Base-by-base conservation (phyloP, 768 basidiomycete species). In the Tephrocybe sp. region DNA sequence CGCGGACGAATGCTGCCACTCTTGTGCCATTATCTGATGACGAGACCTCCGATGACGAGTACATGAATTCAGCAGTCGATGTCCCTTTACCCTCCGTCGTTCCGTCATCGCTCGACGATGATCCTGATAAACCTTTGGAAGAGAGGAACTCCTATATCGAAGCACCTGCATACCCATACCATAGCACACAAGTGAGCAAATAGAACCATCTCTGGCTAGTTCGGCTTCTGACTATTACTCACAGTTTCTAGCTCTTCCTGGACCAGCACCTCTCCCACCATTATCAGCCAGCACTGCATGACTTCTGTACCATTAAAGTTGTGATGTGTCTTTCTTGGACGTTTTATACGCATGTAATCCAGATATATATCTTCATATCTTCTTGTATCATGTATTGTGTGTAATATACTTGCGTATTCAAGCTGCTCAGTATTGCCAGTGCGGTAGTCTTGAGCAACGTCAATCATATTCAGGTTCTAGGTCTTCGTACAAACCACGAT, bases 401-500 rank as follows among this genome's bases (percentile, higher is more conserved):
- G 17, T 17, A 11, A 4, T 34, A 14, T 19, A 48, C 3, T 30
- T 16, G n/a, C 23, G 17, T 36, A 38, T 47, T 23, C 22, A 14
- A 12, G 10, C 11, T 36, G 30, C 4, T 26, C n/a, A 38, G 16
- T n/a, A n/a, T n/a, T n/a, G n/a, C n/a, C n/a, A n/a, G n/a, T n/a
- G n/a, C n/a, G n/a, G n/a, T n/a, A n/a, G n/a, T n/a, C n/a, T n/a
- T n/a, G n/a, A n/a, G n/a, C n/a, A 31, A 20, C 4, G 19, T 31
- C 13, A 48, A 30, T 30, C 26, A 20, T 39, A 22, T 35, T 50
- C 38, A 16, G 22, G 43, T 23, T 51, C 45, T 39, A 26, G 26
- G 48, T 17, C 11, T 16, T 49, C 56, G 51, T 90, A 91, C 30
- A 88, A 60, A 41, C 89, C 82, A 44, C 85, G 82, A 59, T 92